Evolutionary conservation across 176 grass and related monocot species (phyloP).

Genomic region (Luzula sylvatica): DNA sequence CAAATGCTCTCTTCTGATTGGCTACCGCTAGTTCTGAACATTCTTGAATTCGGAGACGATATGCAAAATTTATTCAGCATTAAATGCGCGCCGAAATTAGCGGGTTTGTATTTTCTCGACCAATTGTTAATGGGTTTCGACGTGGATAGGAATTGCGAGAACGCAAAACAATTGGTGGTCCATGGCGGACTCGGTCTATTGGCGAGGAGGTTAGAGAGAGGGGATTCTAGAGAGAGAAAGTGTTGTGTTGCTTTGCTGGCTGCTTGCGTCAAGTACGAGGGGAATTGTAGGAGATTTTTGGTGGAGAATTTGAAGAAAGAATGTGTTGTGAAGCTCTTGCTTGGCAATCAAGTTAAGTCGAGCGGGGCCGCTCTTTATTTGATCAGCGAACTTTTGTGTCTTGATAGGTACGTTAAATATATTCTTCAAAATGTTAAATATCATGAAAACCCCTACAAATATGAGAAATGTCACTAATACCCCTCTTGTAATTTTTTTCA

Average conservation of each 20-base stretch:
- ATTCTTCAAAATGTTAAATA: too few species aligned
- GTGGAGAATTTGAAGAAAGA: slow-evolving; percentile 76
- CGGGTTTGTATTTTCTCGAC: slow-evolving; percentile 83
- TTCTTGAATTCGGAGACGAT: slow-evolving; percentile 72
- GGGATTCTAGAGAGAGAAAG: slow-evolving; percentile 49
- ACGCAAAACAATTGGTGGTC: slow-evolving; percentile 81
- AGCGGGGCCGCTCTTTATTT: slow-evolving; percentile 59
- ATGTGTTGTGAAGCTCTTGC: slow-evolving; percentile 54
- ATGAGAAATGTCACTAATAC: too few species aligned
- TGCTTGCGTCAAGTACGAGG: slow-evolving; percentile 75
- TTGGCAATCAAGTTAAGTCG: slow-evolving; percentile 59
- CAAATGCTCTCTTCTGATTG: slow-evolving; percentile 95
- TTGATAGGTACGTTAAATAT: slow-evolving; percentile 72
- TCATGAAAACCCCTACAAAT: too few species aligned
- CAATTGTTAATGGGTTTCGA: slow-evolving; percentile 90
- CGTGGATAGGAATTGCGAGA: slow-evolving; percentile 86
- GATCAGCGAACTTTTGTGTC: slow-evolving; percentile 70
- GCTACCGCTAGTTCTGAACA: slow-evolving; percentile 61
- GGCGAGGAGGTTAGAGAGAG: slow-evolving; percentile 48
- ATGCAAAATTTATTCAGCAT: slow-evolving; percentile 52
- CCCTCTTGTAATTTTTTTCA: too few species aligned
- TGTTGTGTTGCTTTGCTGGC: slow-evolving; percentile 56
- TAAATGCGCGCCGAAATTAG: slow-evolving; percentile 57
- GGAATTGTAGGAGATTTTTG: slow-evolving; percentile 68
- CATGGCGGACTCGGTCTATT: slow-evolving; percentile 80